phyloP scores from a whole-genome alignment of 345 rosid genomes.

The Eucalyptus cladocalyx region DNA sequence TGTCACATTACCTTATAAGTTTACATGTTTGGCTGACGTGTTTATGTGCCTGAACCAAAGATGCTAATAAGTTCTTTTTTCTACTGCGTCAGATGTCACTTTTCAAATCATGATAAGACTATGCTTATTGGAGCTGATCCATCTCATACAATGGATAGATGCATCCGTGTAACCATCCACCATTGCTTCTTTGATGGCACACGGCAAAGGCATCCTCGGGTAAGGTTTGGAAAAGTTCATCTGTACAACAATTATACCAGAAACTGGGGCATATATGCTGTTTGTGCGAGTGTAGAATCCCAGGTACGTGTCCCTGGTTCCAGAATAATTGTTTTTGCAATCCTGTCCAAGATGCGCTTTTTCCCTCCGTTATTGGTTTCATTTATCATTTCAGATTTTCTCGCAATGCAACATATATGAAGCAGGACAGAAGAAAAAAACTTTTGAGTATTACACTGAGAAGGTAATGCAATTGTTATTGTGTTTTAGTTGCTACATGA shows the following conservation, averaged over 20 bases:
- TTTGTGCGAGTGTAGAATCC: constrained; percentile 88
- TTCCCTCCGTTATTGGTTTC: neutral
- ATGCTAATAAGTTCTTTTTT: neutral
- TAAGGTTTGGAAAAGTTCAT: constrained; percentile 81
- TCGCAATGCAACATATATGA: constrained; percentile 94
- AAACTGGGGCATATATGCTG: constrained; percentile 89
- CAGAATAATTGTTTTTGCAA: neutral
- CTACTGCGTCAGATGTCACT: constrained; percentile 51
- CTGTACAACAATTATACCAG: constrained; percentile 81
- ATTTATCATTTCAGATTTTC: constrained; percentile 39
- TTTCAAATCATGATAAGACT: constrained; percentile 74
- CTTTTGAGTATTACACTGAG: constrained; percentile 70
- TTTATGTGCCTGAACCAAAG: neutral
- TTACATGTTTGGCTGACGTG: neutral
- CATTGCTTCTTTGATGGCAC: constrained; percentile 95
- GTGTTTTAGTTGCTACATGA: neutral
- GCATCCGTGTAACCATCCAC: constrained; percentile 82
- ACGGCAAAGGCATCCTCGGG: constrained; percentile 88
- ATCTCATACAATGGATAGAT: constrained; percentile 62
- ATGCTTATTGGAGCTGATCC: constrained; percentile 89
- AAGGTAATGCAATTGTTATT: constrained; percentile 21
- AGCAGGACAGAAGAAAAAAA: constrained; percentile 81
- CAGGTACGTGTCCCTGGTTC: constrained; percentile 30
- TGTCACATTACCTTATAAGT: neutral
- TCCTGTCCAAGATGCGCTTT: neutral